Base-by-base conservation (phyloP, 75 land plant species). In the Pinus albicaulis region DNA sequence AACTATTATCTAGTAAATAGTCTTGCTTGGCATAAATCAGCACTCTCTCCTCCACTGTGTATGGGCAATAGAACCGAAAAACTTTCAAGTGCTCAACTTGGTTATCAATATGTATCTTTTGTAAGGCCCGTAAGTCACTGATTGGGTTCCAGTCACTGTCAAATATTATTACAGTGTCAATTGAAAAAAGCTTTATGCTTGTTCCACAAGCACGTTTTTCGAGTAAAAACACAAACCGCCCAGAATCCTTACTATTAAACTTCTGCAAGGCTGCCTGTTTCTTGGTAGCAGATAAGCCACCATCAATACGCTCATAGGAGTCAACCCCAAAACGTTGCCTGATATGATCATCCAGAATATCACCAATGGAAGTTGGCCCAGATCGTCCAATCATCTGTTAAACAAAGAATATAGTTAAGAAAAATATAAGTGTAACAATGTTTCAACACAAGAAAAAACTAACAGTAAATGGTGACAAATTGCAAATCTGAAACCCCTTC, bases 141-240 rank as follows among this genome's bases (percentile, higher is more conserved):
- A 82, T 31, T 20, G 96, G 98, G 76, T 88, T 91, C 99, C 92
- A 92, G 57, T 95, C 98, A 82, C 98, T 92, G 70, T 85, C 84
- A 76, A 82, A 95, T 17, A 98, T 82, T 34, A 98, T 82, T 31
- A 95, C 83, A 71, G 77, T 76, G 78, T 95, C 90, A 44, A 95
- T 86, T 22, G 91, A 86, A 13, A 74, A 81, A 15, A 95, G 81
- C 76, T 90, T 92, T 36, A 94, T 81, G 76, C 84, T 81, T 60
- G 86, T 53, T 66, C 74, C 83, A 57, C 92, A 90, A 60, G 88
- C 94, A 66, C 86, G 83, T 59, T 64, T 84, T 75, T 95, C 95
- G 59, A 92, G 75, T 63, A 98, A 63, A 78, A 95, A 86, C 19
- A 88, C 93, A 86, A 95, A 98, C 55, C 90, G 86, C 36, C 86